Evolutionary conservation across 495 filamentous ascomycete species (phyloP).

Genomic region (Talaromyces thailandensis): DNA sequence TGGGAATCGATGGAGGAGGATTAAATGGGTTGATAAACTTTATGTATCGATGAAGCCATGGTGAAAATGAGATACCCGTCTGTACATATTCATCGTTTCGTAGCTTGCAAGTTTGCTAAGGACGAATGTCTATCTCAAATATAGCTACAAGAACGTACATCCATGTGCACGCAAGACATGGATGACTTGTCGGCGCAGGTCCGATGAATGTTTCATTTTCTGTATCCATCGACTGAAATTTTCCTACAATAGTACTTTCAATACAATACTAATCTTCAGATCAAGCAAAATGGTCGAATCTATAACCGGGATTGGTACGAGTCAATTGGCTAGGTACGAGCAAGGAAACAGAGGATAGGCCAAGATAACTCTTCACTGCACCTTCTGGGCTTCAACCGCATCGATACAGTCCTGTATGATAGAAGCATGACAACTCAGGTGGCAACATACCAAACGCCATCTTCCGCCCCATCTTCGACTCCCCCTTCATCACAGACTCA

Average conservation of each 20-base stretch:
- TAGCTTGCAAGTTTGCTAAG: too few species aligned
- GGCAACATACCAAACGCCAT: not conserved
- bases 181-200: not conserved
- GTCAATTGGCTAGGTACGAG: too few species aligned
- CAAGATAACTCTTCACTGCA: too few species aligned
- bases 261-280: too few species aligned
- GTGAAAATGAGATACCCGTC: slow-evolving; percentile 3
- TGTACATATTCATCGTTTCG: too few species aligned
- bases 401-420: not conserved
- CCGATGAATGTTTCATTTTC: not conserved
- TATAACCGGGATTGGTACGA: too few species aligned
- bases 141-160: not conserved
- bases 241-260: too few species aligned
- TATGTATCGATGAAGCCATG: not conserved
- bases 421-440: not conserved
- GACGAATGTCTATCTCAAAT: not conserved
- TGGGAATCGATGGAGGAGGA: slow-evolving; percentile 94
- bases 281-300: too few species aligned
- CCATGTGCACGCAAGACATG: not conserved
- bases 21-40: slow-evolving; percentile 14
- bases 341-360: too few species aligned
- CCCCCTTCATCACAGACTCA: not conserved
- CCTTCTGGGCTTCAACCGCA: not conserved
- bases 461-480: not conserved
- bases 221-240: not conserved